Conservation (phyloP, 179 eudicot species). For the Silene vulgaris region DNA sequence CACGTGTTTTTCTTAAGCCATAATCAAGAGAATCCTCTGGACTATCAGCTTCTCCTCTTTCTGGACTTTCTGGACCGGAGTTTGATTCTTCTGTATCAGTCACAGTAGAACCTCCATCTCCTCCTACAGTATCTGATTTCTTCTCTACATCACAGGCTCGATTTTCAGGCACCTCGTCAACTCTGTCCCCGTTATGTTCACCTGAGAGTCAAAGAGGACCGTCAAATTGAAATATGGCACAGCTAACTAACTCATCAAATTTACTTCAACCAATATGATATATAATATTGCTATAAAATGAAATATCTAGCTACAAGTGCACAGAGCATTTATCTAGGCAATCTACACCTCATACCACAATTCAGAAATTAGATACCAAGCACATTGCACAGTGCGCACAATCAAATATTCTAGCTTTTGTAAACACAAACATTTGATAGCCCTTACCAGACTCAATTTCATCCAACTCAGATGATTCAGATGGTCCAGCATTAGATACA, state of each 20-base stretch:
- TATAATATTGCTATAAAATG: neutral
- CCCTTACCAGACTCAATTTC: conserved; percentile 39
- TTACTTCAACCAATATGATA: neutral
- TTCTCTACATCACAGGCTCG: conserved; percentile 20
- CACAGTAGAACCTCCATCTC: conserved; percentile 21
- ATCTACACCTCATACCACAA: neutral
- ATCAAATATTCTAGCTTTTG: conserved; percentile 2
- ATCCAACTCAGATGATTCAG: conserved; percentile 38
- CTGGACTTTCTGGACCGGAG: conserved; percentile 30
- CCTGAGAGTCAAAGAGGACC: conserved; percentile 17
- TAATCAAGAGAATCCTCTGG: conserved; percentile 30
- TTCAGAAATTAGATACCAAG: neutral
- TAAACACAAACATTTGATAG: conserved; percentile 4
- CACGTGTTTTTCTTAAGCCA: conserved; percentile 28
- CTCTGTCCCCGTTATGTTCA: conserved; percentile 35
- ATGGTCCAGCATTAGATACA: conserved; percentile 36
- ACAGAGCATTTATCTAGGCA: neutral
- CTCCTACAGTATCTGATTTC: conserved; percentile 20
- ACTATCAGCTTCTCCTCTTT: conserved; percentile 31
- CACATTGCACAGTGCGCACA: neutral
- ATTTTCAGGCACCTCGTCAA: conserved; percentile 22
- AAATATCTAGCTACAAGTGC: neutral
- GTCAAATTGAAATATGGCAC: neutral
- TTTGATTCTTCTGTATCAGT: conserved; percentile 29
- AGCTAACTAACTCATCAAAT: conserved; percentile 3